Base-by-base conservation (phyloP, 2,329 filamentous ascomycete species). In the Penicillium rolfsii region DNA sequence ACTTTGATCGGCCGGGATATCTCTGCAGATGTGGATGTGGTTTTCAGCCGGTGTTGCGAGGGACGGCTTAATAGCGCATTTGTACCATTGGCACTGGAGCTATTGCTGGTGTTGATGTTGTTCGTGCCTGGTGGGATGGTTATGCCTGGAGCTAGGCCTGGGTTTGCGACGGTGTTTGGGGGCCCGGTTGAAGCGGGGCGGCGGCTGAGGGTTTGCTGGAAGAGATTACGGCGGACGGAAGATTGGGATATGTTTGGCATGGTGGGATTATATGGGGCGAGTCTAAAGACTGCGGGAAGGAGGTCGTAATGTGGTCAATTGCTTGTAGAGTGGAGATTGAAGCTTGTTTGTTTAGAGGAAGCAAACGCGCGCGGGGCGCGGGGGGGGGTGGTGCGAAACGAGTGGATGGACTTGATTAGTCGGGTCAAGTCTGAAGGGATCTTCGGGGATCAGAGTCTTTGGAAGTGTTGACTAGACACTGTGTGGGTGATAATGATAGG, bases 171-270 rank as follows among this genome's bases (percentile, higher is more conserved):
- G 8, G n/a, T 63, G 61, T 68, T 69, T 6, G 69, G 61, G 35
- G 73, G 67, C 26, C 63, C 67, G 14, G 73, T 65, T 6, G 75
- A 71, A 24, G 74, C 74, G n/a, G 78, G 74, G 8, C 78, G 77
- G 55, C 77, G 73, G 64, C 75, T 78, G 45, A 80, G 74, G 58
- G 79, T 77, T 55, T 76, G 74, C 19, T 79, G 76, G 66, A 81
- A 81, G 28, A 81, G 73, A 58, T 79, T 81, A 46, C 78, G 76
- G 56, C 79, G 77, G 50, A 80, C 74, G 22, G 76, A 77, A 16
- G 69, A 70, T n/a, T 70, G 65, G 28, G 68, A 67, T 70, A 73
- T 76, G 14, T 50, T 64, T 52, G 36, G 22, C 50, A 50, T 50
- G 8, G 9, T 50, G 45, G 16, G 9, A 30, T 6, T 7, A 19